These are phyloP conservation scores for Tricladium varicosporioides DNA, from an alignment of 2,329 filamentous ascomycete genomes.

Conservation along the genomic window DNA sequence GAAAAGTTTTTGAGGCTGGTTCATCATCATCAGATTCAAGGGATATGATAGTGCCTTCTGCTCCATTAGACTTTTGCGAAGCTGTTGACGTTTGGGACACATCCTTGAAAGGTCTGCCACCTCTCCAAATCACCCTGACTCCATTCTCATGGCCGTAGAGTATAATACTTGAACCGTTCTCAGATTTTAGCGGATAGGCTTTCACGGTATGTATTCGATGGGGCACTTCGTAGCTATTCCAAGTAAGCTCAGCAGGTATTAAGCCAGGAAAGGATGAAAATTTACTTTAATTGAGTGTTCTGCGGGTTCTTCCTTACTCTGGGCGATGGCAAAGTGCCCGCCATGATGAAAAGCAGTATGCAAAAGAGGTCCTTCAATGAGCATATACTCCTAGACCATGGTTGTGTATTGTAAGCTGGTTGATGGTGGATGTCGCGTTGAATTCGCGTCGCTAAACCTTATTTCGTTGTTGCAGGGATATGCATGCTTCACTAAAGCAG, in stretches of 20 bases:
- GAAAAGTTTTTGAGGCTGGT: conserved; percentile 36
- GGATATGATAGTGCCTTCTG: conserved; percentile 57
- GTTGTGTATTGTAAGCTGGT: no score
- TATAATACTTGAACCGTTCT: conserved; percentile 62
- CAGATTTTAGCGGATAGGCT: conserved; percentile 58
- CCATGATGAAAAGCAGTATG: conserved; percentile 14
- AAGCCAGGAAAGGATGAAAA: neutral
- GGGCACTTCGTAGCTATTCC: conserved; percentile 54
- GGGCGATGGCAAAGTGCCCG: conserved; percentile 19
- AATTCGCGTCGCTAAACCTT: no score
- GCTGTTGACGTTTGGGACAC: conserved; percentile 34
- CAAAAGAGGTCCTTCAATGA: no score
- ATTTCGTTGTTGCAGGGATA: no score
- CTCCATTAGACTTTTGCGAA: conserved; percentile 50
- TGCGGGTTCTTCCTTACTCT: conserved; percentile 27
- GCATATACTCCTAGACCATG: no score
- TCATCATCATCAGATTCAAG: conserved; percentile 63
- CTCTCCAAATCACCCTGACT: conserved; percentile 60
- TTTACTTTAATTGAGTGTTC: conserved; percentile 30
- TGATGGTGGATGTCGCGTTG: no score
- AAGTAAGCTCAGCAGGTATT: neutral
- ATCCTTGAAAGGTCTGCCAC: conserved; percentile 57
- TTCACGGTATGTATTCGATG: conserved; percentile 59
- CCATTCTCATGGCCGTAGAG: conserved; percentile 65
- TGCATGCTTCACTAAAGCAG: no score